Evolutionary conservation across 441 rosid genomes (phyloP), one percentile per base, ranked within the genome.

Genomic region (Pelargonium australe): DNA sequence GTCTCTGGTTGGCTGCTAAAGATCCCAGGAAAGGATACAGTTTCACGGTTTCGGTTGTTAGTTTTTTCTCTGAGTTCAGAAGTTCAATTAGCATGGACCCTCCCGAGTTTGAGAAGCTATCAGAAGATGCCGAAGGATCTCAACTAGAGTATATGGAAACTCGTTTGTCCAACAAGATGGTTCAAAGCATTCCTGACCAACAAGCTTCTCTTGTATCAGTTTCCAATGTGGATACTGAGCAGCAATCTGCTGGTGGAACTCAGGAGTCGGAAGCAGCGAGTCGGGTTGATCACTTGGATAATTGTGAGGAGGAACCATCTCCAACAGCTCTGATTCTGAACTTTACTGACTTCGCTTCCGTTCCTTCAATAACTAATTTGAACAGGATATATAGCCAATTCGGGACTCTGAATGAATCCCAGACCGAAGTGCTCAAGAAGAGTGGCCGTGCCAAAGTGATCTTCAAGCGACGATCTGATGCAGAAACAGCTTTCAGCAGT

Each of bases 401-500:
- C 6, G 95, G 92, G 6, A 79, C 83, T 11, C 64, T 90, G 63
- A 72, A 70, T 57, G 86, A 80, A 64, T 70, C 86, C 0, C 80
- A 82, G 80, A 86, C 95, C 1, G 71, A 70, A 76, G 79, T 87
- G 44, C 74, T 79, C 75, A 83, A 76, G 81, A 86, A 84, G 79
- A 80, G 85, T 37, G 84, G 72, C 65, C 85, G 79, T 53, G 96
- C 89, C 57, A 84, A 77, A 73, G 90, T 92, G 72, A 83, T 92
- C 63, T 92, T 88, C 77, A 66, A 70, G 72, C 86, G 71, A 66
- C 70, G 82, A 0, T 85, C 71, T 25, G 89, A 92, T 69, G 95
- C 93, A 58, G 82, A 92, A 82, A 65, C 80, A 0, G 93, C 98
- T 65, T 87, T 87, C 81, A 86, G 90, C 80, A 86, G 88, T 69